phyloP scores from a whole-genome alignment of 2,329 filamentous ascomycete genomes.

The Sclerotinia minor region DNA sequence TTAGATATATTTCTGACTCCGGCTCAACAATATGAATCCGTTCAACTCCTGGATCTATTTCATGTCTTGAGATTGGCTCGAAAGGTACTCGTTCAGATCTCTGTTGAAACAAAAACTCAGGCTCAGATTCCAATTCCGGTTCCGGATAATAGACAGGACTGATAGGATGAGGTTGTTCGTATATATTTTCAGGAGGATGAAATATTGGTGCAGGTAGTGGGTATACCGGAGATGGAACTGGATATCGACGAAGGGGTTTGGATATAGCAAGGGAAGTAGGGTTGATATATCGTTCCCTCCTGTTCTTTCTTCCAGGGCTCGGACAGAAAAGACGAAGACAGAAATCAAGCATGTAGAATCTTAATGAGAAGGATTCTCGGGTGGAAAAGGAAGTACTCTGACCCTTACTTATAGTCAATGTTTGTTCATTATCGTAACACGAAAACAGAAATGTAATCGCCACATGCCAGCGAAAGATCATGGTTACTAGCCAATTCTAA shows the following conservation, averaged over 20 bases:
- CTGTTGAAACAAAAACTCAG: background rate
- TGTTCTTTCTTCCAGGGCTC: conserved; percentile 12
- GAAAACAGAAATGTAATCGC: background rate
- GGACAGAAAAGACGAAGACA: conserved; percentile 20
- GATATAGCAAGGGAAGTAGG: background rate
- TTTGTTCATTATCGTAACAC: background rate
- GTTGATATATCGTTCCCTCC: conserved; percentile 8
- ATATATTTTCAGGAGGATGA: too few species aligned
- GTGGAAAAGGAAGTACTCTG: background rate
- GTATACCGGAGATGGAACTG: background rate
- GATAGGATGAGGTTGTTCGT: background rate
- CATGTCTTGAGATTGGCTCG: background rate
- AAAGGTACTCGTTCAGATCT: background rate
- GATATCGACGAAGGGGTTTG: background rate
- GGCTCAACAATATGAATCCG: background rate
- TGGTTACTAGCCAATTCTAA: background rate
- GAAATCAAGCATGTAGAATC: conserved; percentile 19
- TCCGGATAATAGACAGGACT: conserved; percentile 1
- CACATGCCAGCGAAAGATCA: background rate
- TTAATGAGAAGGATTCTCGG: background rate
- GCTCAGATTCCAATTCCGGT: background rate
- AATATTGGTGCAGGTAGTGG: background rate
- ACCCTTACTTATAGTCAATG: background rate
- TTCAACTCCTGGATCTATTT: background rate
- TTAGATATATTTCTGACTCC: background rate